Evolutionary conservation across 257 asterid species (phyloP), one percentile per base, ranked within the genome.

Genomic region (Ilex aquifolium): DNA sequence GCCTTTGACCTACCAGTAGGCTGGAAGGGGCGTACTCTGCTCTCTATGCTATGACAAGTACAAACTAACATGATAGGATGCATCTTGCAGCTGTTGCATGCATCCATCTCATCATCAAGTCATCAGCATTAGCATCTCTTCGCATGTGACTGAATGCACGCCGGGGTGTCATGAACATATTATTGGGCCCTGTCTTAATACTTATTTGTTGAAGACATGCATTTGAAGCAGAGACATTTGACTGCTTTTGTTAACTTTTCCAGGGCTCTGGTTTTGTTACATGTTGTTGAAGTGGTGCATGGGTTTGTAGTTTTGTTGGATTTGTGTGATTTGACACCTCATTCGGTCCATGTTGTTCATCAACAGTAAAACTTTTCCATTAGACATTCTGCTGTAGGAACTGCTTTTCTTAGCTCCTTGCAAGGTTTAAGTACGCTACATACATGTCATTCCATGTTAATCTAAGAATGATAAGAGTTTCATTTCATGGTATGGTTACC

Each of bases 31-130:
- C 76, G 88, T 83, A 73, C 78, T 75, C 86, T 90, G 86, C 84
- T 77, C 79, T 63, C 76, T 84, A 90, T 77, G 83, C 87, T 68
- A 73, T 82, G 88, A 79, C 72, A 80, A 82, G 60, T 75, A 57
- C 85, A 74, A 81, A 79, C 51, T 81, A 73, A 39, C 87, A 82
- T 76, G 80, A 77, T 88, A 83, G 90, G 94, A 82, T 85, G 95
- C 96, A 91, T 86, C 88, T 76, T 80, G 90, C 94, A 80, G 90
- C 88, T 74, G 82, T 86, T 76, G 89, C 97, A 83, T 82, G 91
- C 93, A 88, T 88, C 95, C 89, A 85, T 79, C 77, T 80, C 77
- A 76, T 80, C 89, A 80, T 81, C 85, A 81, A 78, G 77, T 79
- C 88, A 86, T 83, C 80, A 76, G 77, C 86, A 86, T 86, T 73